These are phyloP conservation scores for Maudiozyma humilis DNA, from an alignment of 1,139 yeast genomes.

Conservation along the genomic window DNA sequence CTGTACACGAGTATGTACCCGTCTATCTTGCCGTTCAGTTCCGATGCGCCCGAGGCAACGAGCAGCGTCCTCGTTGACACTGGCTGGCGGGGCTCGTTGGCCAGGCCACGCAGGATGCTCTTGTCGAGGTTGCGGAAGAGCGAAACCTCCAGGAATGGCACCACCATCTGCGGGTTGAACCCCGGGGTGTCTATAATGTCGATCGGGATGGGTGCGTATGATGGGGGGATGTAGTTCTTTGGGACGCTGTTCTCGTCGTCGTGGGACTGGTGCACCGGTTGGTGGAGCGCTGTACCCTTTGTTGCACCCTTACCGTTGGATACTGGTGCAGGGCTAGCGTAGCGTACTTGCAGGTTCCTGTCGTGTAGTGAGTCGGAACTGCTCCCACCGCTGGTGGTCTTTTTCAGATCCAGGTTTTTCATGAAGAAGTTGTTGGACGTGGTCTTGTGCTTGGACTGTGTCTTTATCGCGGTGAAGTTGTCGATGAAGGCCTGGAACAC, in stretches of 20 bases:
- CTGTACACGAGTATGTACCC: constrained; percentile 64
- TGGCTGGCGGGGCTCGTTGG: constrained; percentile 56
- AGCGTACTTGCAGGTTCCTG: constrained; percentile 4
- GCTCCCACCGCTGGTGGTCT: constrained; percentile 9
- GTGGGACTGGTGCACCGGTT: neutral
- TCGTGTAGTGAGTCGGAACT: constrained; percentile 6
- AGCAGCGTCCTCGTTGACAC: constrained; percentile 59
- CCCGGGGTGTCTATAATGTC: constrained; percentile 71
- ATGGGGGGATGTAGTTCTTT: constrained; percentile 36
- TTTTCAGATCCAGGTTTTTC: constrained; percentile 14
- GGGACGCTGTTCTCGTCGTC: constrained; percentile 11
- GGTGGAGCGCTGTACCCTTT: neutral
- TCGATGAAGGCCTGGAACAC: constrained; percentile 32
- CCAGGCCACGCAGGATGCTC: constrained; percentile 51
- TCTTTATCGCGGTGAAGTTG: constrained; percentile 20
- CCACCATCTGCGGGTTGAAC: constrained; percentile 53
- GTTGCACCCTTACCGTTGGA: neutral
- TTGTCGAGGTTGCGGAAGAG: constrained; percentile 52
- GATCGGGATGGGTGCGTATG: constrained; percentile 49
- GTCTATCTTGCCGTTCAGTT: constrained; percentile 62
- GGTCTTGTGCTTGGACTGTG: constrained; percentile 15
- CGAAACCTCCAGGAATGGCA: constrained; percentile 68
- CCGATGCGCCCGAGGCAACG: constrained; percentile 73
- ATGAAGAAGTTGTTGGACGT: constrained; percentile 12
- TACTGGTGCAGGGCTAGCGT: neutral